Evolutionary conservation across 2,329 filamentous ascomycete genomes (phyloP), one percentile per base, ranked within the genome.

Genomic region (Harringtonia aguacate): DNA sequence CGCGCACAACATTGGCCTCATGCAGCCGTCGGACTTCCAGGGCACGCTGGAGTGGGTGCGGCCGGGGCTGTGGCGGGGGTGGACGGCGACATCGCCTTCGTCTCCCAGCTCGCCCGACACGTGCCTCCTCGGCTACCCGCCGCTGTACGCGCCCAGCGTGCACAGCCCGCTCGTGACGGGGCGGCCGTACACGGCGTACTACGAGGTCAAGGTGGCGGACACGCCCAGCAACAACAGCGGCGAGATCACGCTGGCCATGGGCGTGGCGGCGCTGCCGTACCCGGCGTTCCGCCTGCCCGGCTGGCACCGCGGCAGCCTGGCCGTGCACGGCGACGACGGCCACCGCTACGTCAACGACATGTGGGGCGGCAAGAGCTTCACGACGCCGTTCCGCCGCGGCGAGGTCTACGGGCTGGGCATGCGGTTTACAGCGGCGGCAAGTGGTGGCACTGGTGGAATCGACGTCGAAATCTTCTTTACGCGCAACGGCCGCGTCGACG

Each of bases 301-400:
- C 2, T 90, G 85, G 86, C 82, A 92, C 57, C 73, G 85, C 29
- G 85, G 75, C 17, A 82, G 77, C 50, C 56, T 89, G 14, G 86
- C 71, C 2, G 77, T 90, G n/a, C 86, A 90, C 58, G 79, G 81
- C 38, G 86, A 90, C 58, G 86, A 90, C 59, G 86, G 86, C 0
- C 73, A 81, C 53, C 74, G 75, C 58, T 92, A 83, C 58, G 70
- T 87, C 54, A 86, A 88, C 56, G 82, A 90, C 58, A 70, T 71
- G 8, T 83, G 74, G 68, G 85, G 86, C 20, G 86, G 86, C 17
- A 75, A 75, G 49, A 68, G 77, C 45, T 89, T 89, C 50, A 79
- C 79, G 0, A 53, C 58, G 21, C 68, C 77, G 6, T 88, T 88
- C 56, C 58, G 62, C n/a, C 62, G 63, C 0, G 81, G 81, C 15